Evolutionary conservation across 2,329 filamentous ascomycete genomes (phyloP).

Genomic region (Fusarium sambucinum): DNA sequence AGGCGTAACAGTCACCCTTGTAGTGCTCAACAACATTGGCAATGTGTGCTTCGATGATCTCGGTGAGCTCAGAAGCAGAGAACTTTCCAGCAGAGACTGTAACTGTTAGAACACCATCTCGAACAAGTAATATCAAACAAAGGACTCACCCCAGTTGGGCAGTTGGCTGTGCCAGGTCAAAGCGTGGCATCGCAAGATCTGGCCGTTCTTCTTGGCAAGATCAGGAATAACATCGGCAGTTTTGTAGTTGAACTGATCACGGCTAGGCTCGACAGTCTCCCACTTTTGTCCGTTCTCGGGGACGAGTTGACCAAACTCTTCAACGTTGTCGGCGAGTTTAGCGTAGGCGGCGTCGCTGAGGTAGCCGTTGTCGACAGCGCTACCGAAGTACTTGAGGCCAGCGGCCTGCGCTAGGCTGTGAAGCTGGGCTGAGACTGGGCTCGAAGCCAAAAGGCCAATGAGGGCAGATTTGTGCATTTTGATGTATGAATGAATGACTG

Average conservation of each 20-base stretch:
- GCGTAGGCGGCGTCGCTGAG: slow-evolving; percentile 67
- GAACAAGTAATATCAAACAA: accelerated
- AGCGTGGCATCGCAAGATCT: slow-evolving; percentile 73
- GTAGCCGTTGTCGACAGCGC: slow-evolving; percentile 71
- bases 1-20: slow-evolving; percentile 70
- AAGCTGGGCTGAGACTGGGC: slow-evolving; percentile 54
- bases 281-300: slow-evolving; percentile 75
- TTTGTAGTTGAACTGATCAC: slow-evolving; percentile 68
- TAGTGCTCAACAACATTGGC: slow-evolving; percentile 68
- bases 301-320: slow-evolving; percentile 74
- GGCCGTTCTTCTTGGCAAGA: slow-evolving; percentile 61
- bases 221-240: slow-evolving; percentile 66
- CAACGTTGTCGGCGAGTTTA: slow-evolving; percentile 64
- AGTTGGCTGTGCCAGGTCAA: slow-evolving; percentile 61
- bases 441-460: slow-evolving; percentile 44
- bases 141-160: slow-evolving; percentile 46
- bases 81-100: slow-evolving; percentile 56
- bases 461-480: slow-evolving; percentile 44
- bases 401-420: slow-evolving; percentile 66
- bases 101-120: neutral
- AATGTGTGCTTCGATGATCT: slow-evolving; percentile 67
- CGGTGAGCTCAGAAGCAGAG: slow-evolving; percentile 68
- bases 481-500: slow-evolving; percentile 13
- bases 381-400: slow-evolving; percentile 73
- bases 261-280: slow-evolving; percentile 70